Evolutionary conservation across 306 rosid species (phyloP), one percentile per base, ranked within the genome.

Genomic region (Castanospermum australe): DNA sequence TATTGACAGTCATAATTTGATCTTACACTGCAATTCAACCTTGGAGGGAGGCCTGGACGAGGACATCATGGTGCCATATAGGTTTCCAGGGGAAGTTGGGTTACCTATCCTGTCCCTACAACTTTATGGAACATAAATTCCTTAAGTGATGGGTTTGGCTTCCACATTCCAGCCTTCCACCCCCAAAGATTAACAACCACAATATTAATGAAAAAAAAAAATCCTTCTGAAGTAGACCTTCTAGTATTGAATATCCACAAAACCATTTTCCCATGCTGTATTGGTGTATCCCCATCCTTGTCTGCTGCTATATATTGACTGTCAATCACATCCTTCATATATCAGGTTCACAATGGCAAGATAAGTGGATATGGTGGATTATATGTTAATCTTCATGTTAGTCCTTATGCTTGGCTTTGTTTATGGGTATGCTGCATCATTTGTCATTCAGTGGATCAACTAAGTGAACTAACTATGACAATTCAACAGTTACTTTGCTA

Each of bases 401-500:
- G 15, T 33, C 55, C 59, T 38, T 71, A 68, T 78, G 62, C 56
- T 73, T 84, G 66, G 18, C 54, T 67, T n/a, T 44, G 55, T 38
- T 54, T 32, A 42, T 63, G 8, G 39, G 70, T 76, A 38, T 68
- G 71, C 52, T 80, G 83, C 59, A 78, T 63, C 62, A 33, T 70
- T 79, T 52, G 36, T 78, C 42, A 61, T 73, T 66, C 62, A 42
- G 41, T 30, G n/a, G n/a, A n/a, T n/a, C n/a, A n/a, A n/a, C n/a
- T n/a, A n/a, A 65, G 17, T 54, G 77, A 52, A 74, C 81, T 80
- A 75, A 82, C 81, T 56, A 13, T 13, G 39, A 64, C 41, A 67
- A 73, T 85, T 83, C 75, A 79, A 70, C 90, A 95, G 99, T 41
- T 95, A 92, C 87, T 95, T 95, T 84, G 94, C 81, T 14, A 86